Evolutionary conservation across 108 stramenopile genomes (phyloP).

Genomic region (Discostella pseudostelligera): DNA sequence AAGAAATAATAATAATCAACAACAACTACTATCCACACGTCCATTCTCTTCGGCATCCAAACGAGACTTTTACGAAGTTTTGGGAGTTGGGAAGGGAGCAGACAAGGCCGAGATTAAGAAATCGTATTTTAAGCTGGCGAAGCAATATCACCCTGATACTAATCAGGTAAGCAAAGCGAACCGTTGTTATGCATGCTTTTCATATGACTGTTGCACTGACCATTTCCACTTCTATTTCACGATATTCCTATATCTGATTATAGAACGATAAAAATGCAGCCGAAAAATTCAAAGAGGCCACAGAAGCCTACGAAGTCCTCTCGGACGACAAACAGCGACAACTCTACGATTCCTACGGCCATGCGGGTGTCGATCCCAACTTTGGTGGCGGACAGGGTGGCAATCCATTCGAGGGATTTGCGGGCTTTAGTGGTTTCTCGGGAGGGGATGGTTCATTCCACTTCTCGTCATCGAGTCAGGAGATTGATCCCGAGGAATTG

Average conservation of each 20-base stretch:
- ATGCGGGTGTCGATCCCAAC: slow-evolving; percentile 89
- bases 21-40: not conserved
- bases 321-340: slow-evolving; percentile 85
- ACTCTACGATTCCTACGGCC: slow-evolving; percentile 90
- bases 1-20: not conserved
- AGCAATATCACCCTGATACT: slow-evolving; percentile 95
- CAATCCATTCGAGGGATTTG: slow-evolving; percentile 66
- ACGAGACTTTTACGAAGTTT: slow-evolving; percentile 92
- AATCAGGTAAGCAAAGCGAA: slow-evolving; percentile 73
- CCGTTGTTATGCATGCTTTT: not conserved
- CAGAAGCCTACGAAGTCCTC: slow-evolving; percentile 95
- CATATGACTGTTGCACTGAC: not conserved
- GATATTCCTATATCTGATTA: too few relatives aligned
- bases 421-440: slow-evolving; percentile 57
- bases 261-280: slow-evolving; percentile 68
- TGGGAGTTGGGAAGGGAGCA: slow-evolving; percentile 78
- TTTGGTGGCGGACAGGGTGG: slow-evolving; percentile 56
- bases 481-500: slow-evolving; percentile 88
- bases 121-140: slow-evolving; percentile 93
- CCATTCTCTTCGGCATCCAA: slow-evolving; percentile 70
- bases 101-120: slow-evolving; percentile 88
- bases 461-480: slow-evolving; percentile 53
- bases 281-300: slow-evolving; percentile 89
- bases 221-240: too few relatives aligned
- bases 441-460: slow-evolving; percentile 80